Evolutionary conservation across 2,329 filamentous ascomycete species (phyloP).

Genomic region (Pseudogymnoascus sp.): DNA sequence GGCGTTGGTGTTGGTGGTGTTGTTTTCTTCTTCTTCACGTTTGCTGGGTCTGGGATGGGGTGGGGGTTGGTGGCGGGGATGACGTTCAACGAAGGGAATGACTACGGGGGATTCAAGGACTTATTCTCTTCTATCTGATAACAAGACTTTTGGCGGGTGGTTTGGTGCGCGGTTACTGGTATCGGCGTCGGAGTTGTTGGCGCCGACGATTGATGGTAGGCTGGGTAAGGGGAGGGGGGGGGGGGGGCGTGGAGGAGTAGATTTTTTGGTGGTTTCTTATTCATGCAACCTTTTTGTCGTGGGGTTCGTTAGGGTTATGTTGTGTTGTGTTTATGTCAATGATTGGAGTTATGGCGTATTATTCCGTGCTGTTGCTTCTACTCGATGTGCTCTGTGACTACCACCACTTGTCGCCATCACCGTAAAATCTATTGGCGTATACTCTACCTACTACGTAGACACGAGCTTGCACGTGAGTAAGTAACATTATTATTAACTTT

Average conservation of each 20-base stretch:
- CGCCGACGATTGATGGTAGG: constrained; percentile 9
- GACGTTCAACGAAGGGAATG: background rate
- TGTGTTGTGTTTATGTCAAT: background rate
- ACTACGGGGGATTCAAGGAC: background rate
- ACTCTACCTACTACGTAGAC: background rate
- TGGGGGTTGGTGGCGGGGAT: background rate
- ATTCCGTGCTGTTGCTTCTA: background rate
- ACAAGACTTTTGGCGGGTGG: background rate
- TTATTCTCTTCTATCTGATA: background rate
- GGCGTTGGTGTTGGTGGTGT: background rate
- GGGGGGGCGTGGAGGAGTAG: background rate
- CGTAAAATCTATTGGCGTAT: background rate
- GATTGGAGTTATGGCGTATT: background rate
- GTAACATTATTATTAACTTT: no score
- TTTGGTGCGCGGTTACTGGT: background rate
- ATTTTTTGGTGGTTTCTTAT: background rate
- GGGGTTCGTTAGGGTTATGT: background rate
- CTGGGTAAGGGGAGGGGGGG: background rate
- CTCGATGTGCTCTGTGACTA: background rate
- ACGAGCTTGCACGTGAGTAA: background rate
- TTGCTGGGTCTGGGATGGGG: background rate
- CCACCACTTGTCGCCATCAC: background rate
- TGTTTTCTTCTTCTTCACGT: background rate
- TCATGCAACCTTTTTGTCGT: background rate
- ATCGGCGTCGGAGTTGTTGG: background rate